Conservation (phyloP, 768 basidiomycete genomes). For the Boletus barrowsii region DNA sequence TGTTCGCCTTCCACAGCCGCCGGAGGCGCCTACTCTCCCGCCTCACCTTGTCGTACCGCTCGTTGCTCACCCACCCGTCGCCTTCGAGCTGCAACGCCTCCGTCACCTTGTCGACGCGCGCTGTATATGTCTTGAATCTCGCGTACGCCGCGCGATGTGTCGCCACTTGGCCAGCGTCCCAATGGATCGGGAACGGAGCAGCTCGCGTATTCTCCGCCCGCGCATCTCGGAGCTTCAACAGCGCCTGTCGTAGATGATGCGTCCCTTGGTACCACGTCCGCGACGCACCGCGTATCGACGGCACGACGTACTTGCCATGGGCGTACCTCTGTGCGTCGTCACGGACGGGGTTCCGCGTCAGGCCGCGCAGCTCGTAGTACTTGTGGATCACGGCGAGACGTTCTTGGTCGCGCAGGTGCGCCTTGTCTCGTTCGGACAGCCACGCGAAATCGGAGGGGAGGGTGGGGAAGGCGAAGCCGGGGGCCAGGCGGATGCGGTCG, state of each 20-base stretch:
- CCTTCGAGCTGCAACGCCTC: background rate
- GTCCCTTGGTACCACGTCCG: slow-evolving; percentile 3
- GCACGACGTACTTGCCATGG: background rate
- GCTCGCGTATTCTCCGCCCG: too few relatives aligned
- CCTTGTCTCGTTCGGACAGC: background rate
- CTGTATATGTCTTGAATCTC: background rate
- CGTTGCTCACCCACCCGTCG: background rate
- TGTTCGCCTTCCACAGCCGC: background rate
- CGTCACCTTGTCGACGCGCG: background rate
- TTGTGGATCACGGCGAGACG: slow-evolving; percentile 6
- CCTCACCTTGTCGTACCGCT: background rate
- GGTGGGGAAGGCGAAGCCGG: background rate
- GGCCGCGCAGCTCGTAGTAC: background rate
- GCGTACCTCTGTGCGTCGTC: background rate
- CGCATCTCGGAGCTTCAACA: background rate
- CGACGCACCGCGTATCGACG: background rate
- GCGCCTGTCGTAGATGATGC: background rate
- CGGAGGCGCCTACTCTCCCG: background rate
- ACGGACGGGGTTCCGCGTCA: background rate
- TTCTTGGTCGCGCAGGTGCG: background rate
- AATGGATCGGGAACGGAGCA: background rate
- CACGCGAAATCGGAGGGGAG: background rate
- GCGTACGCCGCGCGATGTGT: background rate
- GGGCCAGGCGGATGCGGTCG: slow-evolving; percentile 1
- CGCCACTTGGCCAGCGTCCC: background rate